Percentiles rank a stretch among this genome's conserved stretches.
Conservation (phyloP, 2,329 filamentous ascomycete species). For the Bimuria novae-zelandiae region DNA sequence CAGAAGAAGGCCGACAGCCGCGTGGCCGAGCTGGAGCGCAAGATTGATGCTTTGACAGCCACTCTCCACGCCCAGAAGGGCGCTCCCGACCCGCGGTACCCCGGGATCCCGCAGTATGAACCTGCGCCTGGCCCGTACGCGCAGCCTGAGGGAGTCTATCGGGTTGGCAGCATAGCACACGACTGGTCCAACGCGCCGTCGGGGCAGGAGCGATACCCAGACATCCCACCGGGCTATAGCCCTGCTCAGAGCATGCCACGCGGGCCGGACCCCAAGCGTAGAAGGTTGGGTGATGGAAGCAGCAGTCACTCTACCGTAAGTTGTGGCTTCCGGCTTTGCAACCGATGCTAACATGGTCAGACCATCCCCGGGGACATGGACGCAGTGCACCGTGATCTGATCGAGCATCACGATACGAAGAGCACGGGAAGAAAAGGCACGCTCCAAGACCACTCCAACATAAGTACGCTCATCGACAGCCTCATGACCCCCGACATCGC, state of each 20-base stretch:
- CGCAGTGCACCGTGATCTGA: slow-evolving; percentile 42
- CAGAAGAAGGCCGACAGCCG: slow-evolving; percentile 91
- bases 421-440: slow-evolving; percentile 33
- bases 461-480: slow-evolving; percentile 46
- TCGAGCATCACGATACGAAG: slow-evolving; percentile 42
- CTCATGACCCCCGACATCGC: slow-evolving; percentile 59
- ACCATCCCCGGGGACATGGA: slow-evolving; percentile 47
- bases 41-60: slow-evolving; percentile 86
- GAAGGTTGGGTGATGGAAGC: slow-evolving; percentile 34
- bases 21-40: slow-evolving; percentile 88
- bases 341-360: slow-evolving; percentile 20
- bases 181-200: slow-evolving; percentile 32
- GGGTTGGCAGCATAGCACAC: slow-evolving; percentile 33
- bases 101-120: slow-evolving; percentile 28
- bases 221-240: slow-evolving; percentile 39
- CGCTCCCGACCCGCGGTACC: slow-evolving; percentile 24
- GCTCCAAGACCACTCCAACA: slow-evolving; percentile 44
- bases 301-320: slow-evolving; percentile 30
- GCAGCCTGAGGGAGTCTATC: slow-evolving; percentile 32
- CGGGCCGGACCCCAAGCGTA: slow-evolving; percentile 38
- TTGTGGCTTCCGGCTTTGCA: background rate
- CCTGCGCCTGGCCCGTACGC: slow-evolving; percentile 12
- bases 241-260: slow-evolving; percentile 37
- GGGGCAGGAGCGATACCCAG: slow-evolving; percentile 20
- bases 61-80: slow-evolving; percentile 66